Percentiles rank a stretch among this genome's conserved stretches.
phyloP scores from a whole-genome alignment of 306 rosid species.

The Pueraria montana region DNA sequence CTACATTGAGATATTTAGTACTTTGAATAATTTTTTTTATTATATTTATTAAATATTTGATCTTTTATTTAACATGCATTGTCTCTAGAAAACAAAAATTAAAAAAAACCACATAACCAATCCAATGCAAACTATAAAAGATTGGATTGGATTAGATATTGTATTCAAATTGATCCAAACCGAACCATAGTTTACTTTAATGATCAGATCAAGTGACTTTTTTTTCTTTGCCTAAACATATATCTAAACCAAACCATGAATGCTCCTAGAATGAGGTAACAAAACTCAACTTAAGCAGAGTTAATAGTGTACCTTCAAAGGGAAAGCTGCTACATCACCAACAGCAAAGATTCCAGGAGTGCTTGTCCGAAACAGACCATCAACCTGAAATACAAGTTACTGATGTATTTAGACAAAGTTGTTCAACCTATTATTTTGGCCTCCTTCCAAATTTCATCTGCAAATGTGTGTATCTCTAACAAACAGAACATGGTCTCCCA shows the following conservation, averaged over 20 bases:
- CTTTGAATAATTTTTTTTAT: background rate
- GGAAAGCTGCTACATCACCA: constrained; percentile 94
- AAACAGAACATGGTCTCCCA: constrained; percentile 17
- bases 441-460: constrained; percentile 32
- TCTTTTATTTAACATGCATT: background rate
- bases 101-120: background rate
- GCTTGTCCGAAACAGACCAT: constrained; percentile 84
- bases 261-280: background rate
- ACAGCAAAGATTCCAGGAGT: constrained; percentile 87
- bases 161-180: background rate
- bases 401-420: constrained; percentile 19
- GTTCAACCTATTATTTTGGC: constrained; percentile 15
- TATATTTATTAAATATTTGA: background rate
- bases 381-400: constrained; percentile 67
- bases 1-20: background rate
- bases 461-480: constrained; percentile 23
- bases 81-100: background rate
- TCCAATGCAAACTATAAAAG: background rate
- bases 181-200: background rate
- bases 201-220: background rate
- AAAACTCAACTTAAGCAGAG: constrained; percentile 22
- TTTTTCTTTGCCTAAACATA: background rate
- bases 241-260: background rate
- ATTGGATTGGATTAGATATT: background rate
- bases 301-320: constrained; percentile 70